Conservation (phyloP, 1,284 basidiomycete species). For the Pascua sp. region DNA sequence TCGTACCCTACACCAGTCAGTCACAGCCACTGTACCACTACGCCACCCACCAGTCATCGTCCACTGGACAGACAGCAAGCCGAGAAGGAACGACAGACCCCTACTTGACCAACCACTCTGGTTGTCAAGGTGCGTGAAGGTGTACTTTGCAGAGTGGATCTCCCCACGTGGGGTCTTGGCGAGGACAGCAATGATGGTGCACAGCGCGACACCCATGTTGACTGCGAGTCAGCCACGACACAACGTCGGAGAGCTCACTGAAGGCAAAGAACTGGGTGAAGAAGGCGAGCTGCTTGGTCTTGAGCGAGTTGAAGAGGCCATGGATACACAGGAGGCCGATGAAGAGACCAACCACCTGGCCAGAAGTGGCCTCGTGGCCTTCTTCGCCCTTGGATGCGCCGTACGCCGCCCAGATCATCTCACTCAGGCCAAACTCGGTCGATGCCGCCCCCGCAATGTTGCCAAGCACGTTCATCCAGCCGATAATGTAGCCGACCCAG, state of each 20-base stretch:
- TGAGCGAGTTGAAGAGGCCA: slow-evolving; percentile 66
- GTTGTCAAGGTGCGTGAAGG: slow-evolving; percentile 58
- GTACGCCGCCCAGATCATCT: slow-evolving; percentile 68
- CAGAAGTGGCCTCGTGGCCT: slow-evolving; percentile 41
- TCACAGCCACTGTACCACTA: not conserved
- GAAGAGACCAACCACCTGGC: slow-evolving; percentile 72
- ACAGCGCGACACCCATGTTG: slow-evolving; percentile 60
- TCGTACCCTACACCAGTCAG: slow-evolving; percentile 61
- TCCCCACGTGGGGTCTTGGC: slow-evolving; percentile 70
- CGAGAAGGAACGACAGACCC: slow-evolving; percentile 81
- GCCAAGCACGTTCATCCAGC: slow-evolving; percentile 83
- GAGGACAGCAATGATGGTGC: slow-evolving; percentile 77
- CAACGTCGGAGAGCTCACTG: slow-evolving; percentile 18
- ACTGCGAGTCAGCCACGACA: slow-evolving; percentile 37
- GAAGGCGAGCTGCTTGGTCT: slow-evolving; percentile 71
- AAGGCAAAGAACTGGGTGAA: slow-evolving; percentile 81
- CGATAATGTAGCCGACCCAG: slow-evolving; percentile 60
- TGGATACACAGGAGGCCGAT: slow-evolving; percentile 68
- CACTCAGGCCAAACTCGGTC: slow-evolving; percentile 76
- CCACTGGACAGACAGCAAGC: slow-evolving; percentile 86
- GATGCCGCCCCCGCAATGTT: slow-evolving; percentile 39
- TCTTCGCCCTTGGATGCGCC: slow-evolving; percentile 33
- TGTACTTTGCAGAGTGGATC: slow-evolving; percentile 74
- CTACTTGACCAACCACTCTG: slow-evolving; percentile 72
- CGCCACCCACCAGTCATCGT: slow-evolving; percentile 56